Evolutionary conservation across 192 early-diverging fungal genomes (phyloP).

Genomic region (Coemansia sp.): DNA sequence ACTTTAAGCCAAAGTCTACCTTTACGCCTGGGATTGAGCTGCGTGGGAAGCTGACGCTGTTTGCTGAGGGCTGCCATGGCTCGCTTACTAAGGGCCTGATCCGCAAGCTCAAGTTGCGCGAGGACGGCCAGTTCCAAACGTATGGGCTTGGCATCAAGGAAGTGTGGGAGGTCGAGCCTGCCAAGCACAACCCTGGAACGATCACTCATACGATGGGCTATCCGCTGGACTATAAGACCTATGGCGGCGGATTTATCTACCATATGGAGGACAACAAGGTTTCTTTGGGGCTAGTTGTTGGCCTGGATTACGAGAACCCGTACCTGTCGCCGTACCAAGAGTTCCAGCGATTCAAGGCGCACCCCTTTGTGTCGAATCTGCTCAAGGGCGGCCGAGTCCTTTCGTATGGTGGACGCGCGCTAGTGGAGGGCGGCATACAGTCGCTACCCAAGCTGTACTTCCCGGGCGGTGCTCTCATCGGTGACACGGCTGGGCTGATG

Average conservation of each 20-base stretch:
- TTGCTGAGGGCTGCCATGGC: constrained; percentile 98
- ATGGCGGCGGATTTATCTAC: constrained; percentile 94
- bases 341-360: constrained; percentile 95
- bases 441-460: constrained; percentile 92
- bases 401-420: constrained; percentile 92
- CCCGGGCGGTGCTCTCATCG: constrained; percentile 94
- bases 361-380: constrained; percentile 77
- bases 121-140: constrained; percentile 83
- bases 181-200: constrained; percentile 79
- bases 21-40: constrained; percentile 96
- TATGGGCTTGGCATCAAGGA: constrained; percentile 98
- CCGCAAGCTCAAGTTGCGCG: constrained; percentile 83
- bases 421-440: constrained; percentile 95
- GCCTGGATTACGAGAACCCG: constrained; percentile 93
- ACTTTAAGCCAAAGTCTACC: constrained; percentile 82
- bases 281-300: constrained; percentile 85
- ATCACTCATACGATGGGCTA: constrained; percentile 88
- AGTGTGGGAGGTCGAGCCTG: constrained; percentile 91
- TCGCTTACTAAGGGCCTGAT: constrained; percentile 89
- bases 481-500: constrained; percentile 92
- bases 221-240: constrained; percentile 87
- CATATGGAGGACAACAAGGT: constrained; percentile 90
- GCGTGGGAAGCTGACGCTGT: constrained; percentile 88
- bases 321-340: constrained; percentile 95
- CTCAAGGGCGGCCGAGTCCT: constrained; percentile 89